Evolutionary conservation across 129 eudicot genomes (phyloP).

Genomic region (Chrysanthemum lavandulifolium): DNA sequence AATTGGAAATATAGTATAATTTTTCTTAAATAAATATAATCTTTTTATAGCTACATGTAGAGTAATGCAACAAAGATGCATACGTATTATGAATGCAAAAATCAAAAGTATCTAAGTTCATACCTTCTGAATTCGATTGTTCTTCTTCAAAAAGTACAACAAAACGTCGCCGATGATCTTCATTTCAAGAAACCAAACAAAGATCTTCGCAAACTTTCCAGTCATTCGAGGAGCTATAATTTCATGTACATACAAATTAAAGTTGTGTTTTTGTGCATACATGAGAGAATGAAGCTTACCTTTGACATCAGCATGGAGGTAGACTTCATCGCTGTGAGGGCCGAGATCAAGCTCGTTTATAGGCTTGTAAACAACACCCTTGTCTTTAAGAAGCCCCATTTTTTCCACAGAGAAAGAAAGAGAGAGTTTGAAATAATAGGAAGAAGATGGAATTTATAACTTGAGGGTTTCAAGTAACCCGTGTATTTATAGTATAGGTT

Average conservation of each 20-base stretch:
- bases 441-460: not conserved
- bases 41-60: not conserved
- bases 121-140: slow-evolving; percentile 84
- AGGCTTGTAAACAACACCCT: slow-evolving; percentile 63
- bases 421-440: not conserved
- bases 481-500: slow-evolving; percentile 3
- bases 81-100: not conserved
- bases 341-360: slow-evolving; percentile 65
- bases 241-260: not conserved
- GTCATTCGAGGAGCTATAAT: slow-evolving; percentile 81
- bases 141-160: slow-evolving; percentile 62
- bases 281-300: slow-evolving; percentile 38
- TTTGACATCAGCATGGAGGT: slow-evolving; percentile 73
- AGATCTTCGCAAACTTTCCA: slow-evolving; percentile 64
- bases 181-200: slow-evolving; percentile 68
- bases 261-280: not conserved
- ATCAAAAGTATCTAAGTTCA: not conserved
- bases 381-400: slow-evolving; percentile 53
- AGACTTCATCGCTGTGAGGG: slow-evolving; percentile 57
- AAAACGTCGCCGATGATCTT: slow-evolving; percentile 58
- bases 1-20: too few relatives aligned
- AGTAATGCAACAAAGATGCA: not conserved
- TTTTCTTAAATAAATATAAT: too few relatives aligned
- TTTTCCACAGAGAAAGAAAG: not conserved
- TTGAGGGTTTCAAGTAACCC: not conserved